These are phyloP conservation scores for Clonostachys solani DNA, from an alignment of 2,329 filamentous ascomycete species.

Conservation along the genomic window DNA sequence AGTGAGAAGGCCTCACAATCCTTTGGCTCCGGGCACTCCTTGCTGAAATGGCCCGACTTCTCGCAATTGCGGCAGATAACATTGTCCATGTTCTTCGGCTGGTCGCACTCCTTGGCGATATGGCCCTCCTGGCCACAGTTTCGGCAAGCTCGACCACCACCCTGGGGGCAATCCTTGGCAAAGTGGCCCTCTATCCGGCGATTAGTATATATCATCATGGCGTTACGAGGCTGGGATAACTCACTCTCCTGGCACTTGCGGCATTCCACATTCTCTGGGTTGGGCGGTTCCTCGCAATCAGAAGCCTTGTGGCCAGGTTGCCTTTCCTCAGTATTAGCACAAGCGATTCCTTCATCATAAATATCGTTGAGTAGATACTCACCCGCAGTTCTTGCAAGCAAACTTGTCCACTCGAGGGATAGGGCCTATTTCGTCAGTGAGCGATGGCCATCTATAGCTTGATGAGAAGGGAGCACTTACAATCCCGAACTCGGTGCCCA, in stretches of 20 bases:
- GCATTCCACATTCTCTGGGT: slow-evolving; percentile 59
- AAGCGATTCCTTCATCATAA: background rate
- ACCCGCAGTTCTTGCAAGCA: slow-evolving; percentile 67
- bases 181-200: slow-evolving; percentile 52
- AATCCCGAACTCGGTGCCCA: slow-evolving; percentile 68
- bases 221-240: slow-evolving; percentile 10
- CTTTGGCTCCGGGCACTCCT: slow-evolving; percentile 56
- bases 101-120: slow-evolving; percentile 43
- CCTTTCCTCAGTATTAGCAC: slow-evolving; percentile 15
- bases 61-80: slow-evolving; percentile 62
- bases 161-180: slow-evolving; percentile 59
- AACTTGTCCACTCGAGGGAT: slow-evolving; percentile 58
- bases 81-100: slow-evolving; percentile 32
- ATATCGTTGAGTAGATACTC: slow-evolving; percentile 7
- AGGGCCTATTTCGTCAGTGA: slow-evolving; percentile 33
- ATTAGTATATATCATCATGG: slow-evolving; percentile 1
- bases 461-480: slow-evolving; percentile 30
- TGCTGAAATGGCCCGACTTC: slow-evolving; percentile 55
- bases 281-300: slow-evolving; percentile 56
- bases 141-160: slow-evolving; percentile 47
- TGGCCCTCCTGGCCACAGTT: slow-evolving; percentile 65
- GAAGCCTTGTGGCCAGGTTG: slow-evolving; percentile 44
- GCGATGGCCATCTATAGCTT: too few species aligned
- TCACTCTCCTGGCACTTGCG: slow-evolving; percentile 60
- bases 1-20: slow-evolving; percentile 22